Base-by-base conservation (phyloP, 169 alveolate species). In the Cryptosporidium bovis region DNA sequence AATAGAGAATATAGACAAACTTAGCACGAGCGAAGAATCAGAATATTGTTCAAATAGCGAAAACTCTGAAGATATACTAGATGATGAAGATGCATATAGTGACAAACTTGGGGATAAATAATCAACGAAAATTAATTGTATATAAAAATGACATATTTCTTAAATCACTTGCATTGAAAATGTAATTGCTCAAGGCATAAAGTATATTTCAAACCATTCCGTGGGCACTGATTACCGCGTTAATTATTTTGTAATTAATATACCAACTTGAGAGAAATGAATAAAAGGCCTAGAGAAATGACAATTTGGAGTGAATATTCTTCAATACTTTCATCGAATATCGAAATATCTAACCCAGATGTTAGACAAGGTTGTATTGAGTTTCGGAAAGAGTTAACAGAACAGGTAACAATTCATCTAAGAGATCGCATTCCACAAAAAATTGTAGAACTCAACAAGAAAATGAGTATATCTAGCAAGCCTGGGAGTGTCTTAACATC, bases 351-450 rank as follows among this genome's bases (percentile, higher is more conserved):
- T 18, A 94, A 93, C 53, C 90, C 91, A 13, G 91, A 67, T 31
- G 90, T 95, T 55, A 93, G 92, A 67, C 93, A 93, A 44, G 92
- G 94, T 36, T 94, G 95, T 58, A 87, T 82, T 51, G 82, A 93
- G 33, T 95, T 95, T 85, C 93, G 93, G 69, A 90, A 83, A 50
- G 96, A 95, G 50, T 90, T 95, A 31, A 93, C 97, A 1, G 91
- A 90, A 50, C 95, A 92, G 62, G 97, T 96, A 8, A 77, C 94
- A 7, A 90, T 83, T 40, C 92, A 95, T 7, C 48, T 95, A 31
- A 91, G 95, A 53, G 97, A 95, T 51, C 90, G 97, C 51, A 95
- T 95, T 51, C 97, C 97, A 1, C 64, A 71, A 33, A 94, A 95
- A 67, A 95, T 95, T n/a, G 90, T 95, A 27, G 92, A 93, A 68